phyloP scores from a whole-genome alignment of 2,329 filamentous ascomycete species.

The Verticillium albo-atrum region DNA sequence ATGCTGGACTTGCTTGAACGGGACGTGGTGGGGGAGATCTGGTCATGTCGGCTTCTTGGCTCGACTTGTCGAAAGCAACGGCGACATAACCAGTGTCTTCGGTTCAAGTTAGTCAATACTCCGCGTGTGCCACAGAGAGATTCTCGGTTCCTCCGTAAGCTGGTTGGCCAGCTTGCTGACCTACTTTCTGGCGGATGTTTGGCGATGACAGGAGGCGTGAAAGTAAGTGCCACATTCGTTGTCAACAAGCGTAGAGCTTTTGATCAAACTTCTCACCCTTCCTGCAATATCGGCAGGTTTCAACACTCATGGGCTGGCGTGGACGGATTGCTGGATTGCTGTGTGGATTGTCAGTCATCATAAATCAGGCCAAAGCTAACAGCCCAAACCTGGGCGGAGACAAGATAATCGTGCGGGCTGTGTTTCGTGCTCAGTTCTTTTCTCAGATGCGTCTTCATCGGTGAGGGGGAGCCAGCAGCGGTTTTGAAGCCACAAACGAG shows the following conservation, averaged over 20 bases:
- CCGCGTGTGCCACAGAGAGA: neutral
- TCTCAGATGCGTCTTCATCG: slow-evolving; percentile 44
- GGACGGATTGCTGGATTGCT: neutral
- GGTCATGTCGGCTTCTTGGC: neutral
- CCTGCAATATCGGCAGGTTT: neutral
- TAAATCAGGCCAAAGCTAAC: neutral
- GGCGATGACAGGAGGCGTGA: neutral
- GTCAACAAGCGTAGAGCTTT: neutral
- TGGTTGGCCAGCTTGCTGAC: neutral
- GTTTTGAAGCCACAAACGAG: slow-evolving; percentile 31
- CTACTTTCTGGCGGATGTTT: neutral
- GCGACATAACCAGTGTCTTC: neutral
- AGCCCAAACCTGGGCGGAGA: neutral
- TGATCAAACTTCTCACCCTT: neutral
- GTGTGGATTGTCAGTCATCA: neutral
- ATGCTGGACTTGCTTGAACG: neutral
- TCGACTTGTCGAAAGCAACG: neutral
- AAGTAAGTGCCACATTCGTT: neutral
- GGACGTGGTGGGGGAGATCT: neutral
- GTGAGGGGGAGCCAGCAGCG: slow-evolving; percentile 40
- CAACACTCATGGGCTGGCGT: neutral
- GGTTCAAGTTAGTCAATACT: neutral
- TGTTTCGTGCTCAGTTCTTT: slow-evolving; percentile 63
- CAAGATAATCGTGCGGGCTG: neutral
- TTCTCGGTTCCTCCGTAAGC: too few species aligned